Evolutionary conservation across 805 yeast genomes (phyloP), one percentile per base, ranked within the genome.

Genomic region (Nakazawaea ishiwadae): DNA sequence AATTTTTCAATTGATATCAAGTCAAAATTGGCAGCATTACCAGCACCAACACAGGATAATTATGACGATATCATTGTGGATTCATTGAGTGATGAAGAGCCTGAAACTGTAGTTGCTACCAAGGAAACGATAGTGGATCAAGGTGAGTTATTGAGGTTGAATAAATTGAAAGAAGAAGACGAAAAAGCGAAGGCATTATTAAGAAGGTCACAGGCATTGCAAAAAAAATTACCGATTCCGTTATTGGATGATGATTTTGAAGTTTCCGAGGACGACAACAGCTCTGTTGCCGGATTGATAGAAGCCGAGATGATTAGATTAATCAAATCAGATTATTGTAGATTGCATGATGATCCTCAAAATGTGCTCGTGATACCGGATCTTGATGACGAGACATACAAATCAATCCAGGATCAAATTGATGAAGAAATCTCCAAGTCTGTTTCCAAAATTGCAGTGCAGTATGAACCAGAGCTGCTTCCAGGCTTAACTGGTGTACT

Each of bases 161-260:
- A 58, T 29, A 56, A 56, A 14, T 4, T 18, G 1, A 24, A 17
- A 16, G 19, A 26, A 12, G 34, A 30, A 9, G 33, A 36, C 23
- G 37, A 27, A 10, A 12, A 6, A 11, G 35, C 45, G n/a, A 42
- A 47, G 20, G 36, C 48, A 1, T 45, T 61, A 27, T 48, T 61
- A 6, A 55, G 77, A 30, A 51, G 77, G 36, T 72, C 83, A 0
- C 68, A 62, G 44, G 79, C 64, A 1, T 56, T 75, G 1, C 76
- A 72, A 50, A 54, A 57, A 37, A 72, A 65, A 0, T 59, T 79
- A 7, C 62, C 65, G 0, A 60, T 73, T 11, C 50, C 48, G 11
- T 20, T 14, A 27, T 30, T 39, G 8, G 18, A 18, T 17, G 27
- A 18, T 3, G 30, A 18, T 12, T 32, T 20, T 3, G n/a, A 30